Evolutionary conservation across 2,329 filamentous ascomycete genomes (phyloP), one percentile per base, ranked within the genome.

Genomic region (Alternaria sp.): DNA sequence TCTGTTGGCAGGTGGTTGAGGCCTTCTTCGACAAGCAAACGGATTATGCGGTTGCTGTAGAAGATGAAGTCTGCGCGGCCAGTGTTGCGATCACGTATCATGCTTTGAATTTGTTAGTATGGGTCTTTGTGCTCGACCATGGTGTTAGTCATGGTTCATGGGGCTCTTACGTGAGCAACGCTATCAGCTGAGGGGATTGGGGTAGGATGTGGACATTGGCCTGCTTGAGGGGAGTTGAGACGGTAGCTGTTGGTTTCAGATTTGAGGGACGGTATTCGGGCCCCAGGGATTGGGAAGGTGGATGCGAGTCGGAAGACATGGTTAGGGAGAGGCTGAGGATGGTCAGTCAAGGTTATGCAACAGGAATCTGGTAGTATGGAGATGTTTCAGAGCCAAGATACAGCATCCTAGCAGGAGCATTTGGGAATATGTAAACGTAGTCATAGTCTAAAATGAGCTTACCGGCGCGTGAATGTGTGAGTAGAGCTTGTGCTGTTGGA

Each of bases 21-120:
- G 5, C 96, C 96, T 82, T 99, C 96, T 81, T 99, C 96, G 44
- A 99, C 96, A 7, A 99, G 87, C 45, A 99, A 86, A 30, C 96
- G 93, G 79, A 98, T 98, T 79, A 99, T 98, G 63, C 96, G 90
- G 83, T 99, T 99, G 46, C 94, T 97, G 84, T 98, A 97, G 83
- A 99, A 99, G 78, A 99, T 97, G 80, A 99, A 99, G 81, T 99
- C 96, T 66, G 93, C 96, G 62, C 96, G 91, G 60, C 91, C 89
- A 6, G 96, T 99, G 70, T 91, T 88, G 80, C 92, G 92, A 81
- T 97, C 93, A 73, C 96, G 91, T 78, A 99, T 98, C 87, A 97
- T 97, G 67, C 95, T 98, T 56, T 49, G 17, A 45, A 4, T 6
- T 19, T 21, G 15, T 68, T 63, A 72, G 61, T 54, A 1, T 5